Conservation (phyloP, 176 grass and related monocot species). For the Luzula sylvatica region DNA sequence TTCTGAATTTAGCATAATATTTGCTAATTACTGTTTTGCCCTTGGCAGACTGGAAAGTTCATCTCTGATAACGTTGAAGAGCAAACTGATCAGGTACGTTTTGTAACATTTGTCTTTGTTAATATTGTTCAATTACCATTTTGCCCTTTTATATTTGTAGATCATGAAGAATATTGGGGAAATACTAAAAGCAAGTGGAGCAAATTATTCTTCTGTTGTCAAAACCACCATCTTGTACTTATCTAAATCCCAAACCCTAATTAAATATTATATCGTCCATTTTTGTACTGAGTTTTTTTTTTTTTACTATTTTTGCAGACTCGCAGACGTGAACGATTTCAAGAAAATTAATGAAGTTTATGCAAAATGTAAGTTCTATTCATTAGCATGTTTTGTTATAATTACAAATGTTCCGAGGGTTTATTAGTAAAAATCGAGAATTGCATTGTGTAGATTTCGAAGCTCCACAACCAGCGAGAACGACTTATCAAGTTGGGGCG, state of each 20-base stretch:
- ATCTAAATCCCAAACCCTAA: slow-evolving; percentile 1
- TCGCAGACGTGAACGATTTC: slow-evolving; percentile 89
- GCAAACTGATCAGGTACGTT: slow-evolving; percentile 79
- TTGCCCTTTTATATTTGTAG: slow-evolving; percentile 18
- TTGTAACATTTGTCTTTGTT: not conserved
- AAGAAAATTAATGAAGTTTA: slow-evolving; percentile 96
- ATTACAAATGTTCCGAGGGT: not conserved
- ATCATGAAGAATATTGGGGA: slow-evolving; percentile 93
- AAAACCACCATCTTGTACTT: slow-evolving; percentile 95
- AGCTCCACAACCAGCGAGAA: slow-evolving; percentile 62
- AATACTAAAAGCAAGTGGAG: slow-evolving; percentile 85
- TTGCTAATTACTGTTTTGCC: not conserved
- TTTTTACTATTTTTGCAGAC: slow-evolving; percentile 36
- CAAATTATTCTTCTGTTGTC: slow-evolving; percentile 83
- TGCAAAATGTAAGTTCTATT: slow-evolving; percentile 61
- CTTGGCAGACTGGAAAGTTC: slow-evolving; percentile 72
- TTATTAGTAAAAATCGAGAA: too few species aligned
- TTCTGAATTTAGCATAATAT: not conserved
- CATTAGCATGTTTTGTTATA: not conserved
- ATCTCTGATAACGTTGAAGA: slow-evolving; percentile 77
- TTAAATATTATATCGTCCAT: not conserved
- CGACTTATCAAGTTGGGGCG: slow-evolving; percentile 88
- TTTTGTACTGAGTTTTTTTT: not conserved
- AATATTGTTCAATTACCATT: not conserved
- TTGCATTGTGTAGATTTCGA: slow-evolving; percentile 49